Conservation (phyloP, 176 grass and related monocot species). For the Areca catechu region DNA sequence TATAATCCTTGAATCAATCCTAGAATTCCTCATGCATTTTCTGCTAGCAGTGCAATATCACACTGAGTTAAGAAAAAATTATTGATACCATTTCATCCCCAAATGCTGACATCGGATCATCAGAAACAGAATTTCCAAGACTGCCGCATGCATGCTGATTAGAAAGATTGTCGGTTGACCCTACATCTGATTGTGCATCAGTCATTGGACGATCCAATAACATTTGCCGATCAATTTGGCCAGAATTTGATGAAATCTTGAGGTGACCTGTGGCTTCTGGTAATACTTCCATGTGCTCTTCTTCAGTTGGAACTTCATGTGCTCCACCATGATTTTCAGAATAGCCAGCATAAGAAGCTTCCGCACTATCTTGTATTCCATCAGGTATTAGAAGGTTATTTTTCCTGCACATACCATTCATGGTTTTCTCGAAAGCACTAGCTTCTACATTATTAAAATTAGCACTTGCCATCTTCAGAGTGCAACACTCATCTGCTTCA, state of each 20-base stretch:
- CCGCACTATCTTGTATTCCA: slow-evolving; percentile 21
- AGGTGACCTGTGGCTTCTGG: slow-evolving; percentile 25
- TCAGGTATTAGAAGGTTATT: slow-evolving; percentile 19
- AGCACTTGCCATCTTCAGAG: slow-evolving; percentile 21
- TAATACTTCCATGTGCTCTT: slow-evolving; percentile 19
- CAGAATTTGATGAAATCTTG: slow-evolving; percentile 28
- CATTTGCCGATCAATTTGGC: slow-evolving; percentile 29
- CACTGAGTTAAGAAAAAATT: not conserved
- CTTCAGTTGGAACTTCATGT: slow-evolving; percentile 24
- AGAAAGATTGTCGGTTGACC: slow-evolving; percentile 21
- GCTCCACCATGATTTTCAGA: slow-evolving; percentile 17
- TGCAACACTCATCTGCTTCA: slow-evolving; percentile 15
- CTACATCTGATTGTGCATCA: slow-evolving; percentile 46
- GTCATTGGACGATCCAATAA: slow-evolving; percentile 20
- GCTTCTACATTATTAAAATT: slow-evolving; percentile 18
- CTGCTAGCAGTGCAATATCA: not conserved
- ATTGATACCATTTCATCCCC: slow-evolving; percentile 44
- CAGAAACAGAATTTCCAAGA: slow-evolving; percentile 22
- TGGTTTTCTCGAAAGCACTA: slow-evolving; percentile 16
- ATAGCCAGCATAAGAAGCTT: slow-evolving; percentile 7
- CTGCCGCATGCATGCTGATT: not conserved
- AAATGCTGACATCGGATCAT: slow-evolving; percentile 24
- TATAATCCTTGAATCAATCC: slow-evolving; percentile 9
- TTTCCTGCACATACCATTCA: slow-evolving; percentile 22
- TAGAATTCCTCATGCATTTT: slow-evolving; percentile 19